These are phyloP conservation scores for Fusarium brachygibbosum DNA, from an alignment of 2,329 filamentous ascomycete genomes.

Conservation along the genomic window DNA sequence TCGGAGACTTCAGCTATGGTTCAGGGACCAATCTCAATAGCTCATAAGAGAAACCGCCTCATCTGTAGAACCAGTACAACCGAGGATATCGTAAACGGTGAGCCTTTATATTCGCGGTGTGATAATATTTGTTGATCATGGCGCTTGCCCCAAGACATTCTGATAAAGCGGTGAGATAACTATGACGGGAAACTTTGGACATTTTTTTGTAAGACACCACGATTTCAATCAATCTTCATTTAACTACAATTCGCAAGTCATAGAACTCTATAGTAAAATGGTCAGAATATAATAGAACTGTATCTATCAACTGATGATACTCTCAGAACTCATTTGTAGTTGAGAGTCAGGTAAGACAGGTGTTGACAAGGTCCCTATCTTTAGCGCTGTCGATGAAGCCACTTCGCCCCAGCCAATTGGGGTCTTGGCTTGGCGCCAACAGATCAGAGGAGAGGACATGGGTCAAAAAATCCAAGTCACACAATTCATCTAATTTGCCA, in stretches of 20 bases:
- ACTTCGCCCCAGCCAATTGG: background rate
- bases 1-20: background rate
- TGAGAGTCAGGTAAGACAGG: background rate
- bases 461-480: background rate
- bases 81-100: background rate
- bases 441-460: background rate
- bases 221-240: too few relatives aligned
- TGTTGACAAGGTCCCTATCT: background rate
- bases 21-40: background rate
- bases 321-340: background rate
- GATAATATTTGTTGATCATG: conserved; percentile 4
- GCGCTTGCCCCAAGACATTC: conserved; percentile 10
- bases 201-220: background rate
- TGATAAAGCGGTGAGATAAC: conserved; percentile 4
- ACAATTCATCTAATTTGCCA: conserved; percentile 10
- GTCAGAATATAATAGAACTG: background rate
- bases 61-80: background rate
- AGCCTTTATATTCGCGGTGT: background rate
- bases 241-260: too few relatives aligned
- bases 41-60: background rate
- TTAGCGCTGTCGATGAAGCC: conserved; percentile 9
- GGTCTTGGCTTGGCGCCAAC: background rate
- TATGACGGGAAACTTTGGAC: background rate
- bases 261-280: background rate
- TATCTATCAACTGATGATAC: background rate